Evolutionary conservation across 441 rosid genomes (phyloP), one percentile per base, ranked within the genome.

Genomic region (Melastoma candidum): DNA sequence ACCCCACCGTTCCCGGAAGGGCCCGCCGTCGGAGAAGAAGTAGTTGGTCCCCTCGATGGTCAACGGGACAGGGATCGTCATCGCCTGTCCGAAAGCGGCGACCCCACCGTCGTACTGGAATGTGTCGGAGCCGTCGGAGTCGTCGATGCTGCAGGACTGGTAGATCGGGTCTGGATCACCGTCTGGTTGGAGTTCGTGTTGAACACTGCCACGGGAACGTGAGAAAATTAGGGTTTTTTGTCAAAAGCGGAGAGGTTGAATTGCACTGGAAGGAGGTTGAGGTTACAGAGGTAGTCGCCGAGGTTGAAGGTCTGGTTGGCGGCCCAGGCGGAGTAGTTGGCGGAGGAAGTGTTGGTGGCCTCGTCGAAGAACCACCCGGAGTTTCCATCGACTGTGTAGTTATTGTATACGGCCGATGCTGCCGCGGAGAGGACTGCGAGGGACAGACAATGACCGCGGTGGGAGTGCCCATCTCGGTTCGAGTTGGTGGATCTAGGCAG

Each of bases 201-300:
- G 69, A 84, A 84, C 55, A 79, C 85, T 79, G 61, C n/a, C 26
- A 4, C 7, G 10, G 41, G 46, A 29, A 26, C 4, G 14, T 36
- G 41, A 49, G 11, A 10, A 53, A 43, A 25, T 50, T 0, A 9
- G 12, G 5, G 24, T 14, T 36, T 8, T 8, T 17, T 17, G 22
- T 1, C 12, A 5, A 26, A 13, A 11, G 3, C 10, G 24, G 39
- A 14, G 11, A 2, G 7, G 4, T 14, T 13, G 26, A 43, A 17
- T 17, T 17, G 22, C 22, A 17, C 22, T 14, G 4, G 53, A 46
- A 12, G 55, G 25, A 36, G 41, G 27, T 1, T 11, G 49, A n/a
- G 25, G 78, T 75, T 73, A 78, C 92, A 64, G 53, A 83, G 80
- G 48, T 41, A 75, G 69, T 83, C 92, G 53, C 92, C 87, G 26